phyloP scores from a whole-genome alignment of 441 rosid genomes.

The Eruca vesicaria region DNA sequence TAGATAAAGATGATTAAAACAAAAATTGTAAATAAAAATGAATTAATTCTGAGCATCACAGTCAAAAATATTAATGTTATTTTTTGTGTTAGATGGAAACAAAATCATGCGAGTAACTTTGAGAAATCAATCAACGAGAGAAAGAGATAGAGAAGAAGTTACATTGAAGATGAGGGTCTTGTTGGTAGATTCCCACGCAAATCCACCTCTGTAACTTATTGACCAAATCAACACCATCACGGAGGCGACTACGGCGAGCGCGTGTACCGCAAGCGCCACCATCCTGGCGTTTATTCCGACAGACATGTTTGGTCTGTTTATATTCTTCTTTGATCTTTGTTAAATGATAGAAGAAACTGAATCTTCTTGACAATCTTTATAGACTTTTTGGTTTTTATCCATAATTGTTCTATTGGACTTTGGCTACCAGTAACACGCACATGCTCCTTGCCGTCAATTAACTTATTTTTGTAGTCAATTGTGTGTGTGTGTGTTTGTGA shows the following conservation, averaged over 20 bases:
- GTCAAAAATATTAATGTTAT: too few species aligned
- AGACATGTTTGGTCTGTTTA: slow-evolving; percentile 37
- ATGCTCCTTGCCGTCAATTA: neutral
- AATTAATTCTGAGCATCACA: neutral
- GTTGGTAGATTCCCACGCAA: slow-evolving; percentile 76
- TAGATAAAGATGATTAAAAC: slow-evolving; percentile 28
- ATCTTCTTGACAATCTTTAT: neutral
- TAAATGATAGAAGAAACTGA: neutral
- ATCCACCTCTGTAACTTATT: slow-evolving; percentile 63
- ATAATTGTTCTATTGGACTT: neutral
- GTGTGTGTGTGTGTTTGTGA: neutral
- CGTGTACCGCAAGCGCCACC: slow-evolving; percentile 50
- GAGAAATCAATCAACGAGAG: neutral
- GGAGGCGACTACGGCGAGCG: slow-evolving; percentile 47
- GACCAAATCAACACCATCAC: slow-evolving; percentile 68
- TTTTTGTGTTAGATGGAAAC: neutral
- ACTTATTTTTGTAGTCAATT: neutral
- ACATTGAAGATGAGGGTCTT: slow-evolving; percentile 88
- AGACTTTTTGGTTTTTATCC: neutral
- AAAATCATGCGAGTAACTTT: neutral
- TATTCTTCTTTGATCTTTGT: neutral
- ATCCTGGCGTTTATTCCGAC: slow-evolving; percentile 43
- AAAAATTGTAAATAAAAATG: neutral
- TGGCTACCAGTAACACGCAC: neutral
- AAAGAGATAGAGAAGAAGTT: neutral